Evolutionary conservation across 2,329 filamentous ascomycete species (phyloP), one percentile per base, ranked within the genome.

Genomic region (Fusarium avenaceum): DNA sequence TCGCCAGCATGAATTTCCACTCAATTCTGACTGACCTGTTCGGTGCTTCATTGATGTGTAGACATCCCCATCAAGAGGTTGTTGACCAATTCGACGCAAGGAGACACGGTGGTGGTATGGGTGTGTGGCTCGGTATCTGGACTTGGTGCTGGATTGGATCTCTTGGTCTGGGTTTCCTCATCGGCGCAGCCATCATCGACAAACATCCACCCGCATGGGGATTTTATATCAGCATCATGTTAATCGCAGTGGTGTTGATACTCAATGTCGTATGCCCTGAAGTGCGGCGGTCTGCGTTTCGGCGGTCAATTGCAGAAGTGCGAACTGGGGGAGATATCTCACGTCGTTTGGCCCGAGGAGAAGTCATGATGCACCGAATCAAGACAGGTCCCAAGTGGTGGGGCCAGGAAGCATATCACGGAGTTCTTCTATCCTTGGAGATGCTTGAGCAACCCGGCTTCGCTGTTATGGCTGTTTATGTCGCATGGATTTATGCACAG

Each of bases 371-470:
- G 82, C 91, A 94, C 75, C 86, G 92, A 63, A 85, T 87, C 54
- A 87, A 90, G 53, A 89, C 88, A 49, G 91, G 91, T 0, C 92
- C 92, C 0, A 88, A 82, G 70, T 93, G 90, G 87, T 94, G 90
- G 91, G 90, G 88, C 47, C 86, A 94, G 76, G 92, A 94, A 75
- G 85, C 93, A 22, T 88, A 88, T 77, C 91, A 92, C 44, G 92
- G 91, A 11, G 73, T 92, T 20, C 81, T 87, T 19, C 82, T 95
- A 44, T 89, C 86, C 47, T 76, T 86, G 20, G 87, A 89, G 72
- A 94, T 94, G 91, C 81, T 93, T 50, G 86, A 85, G 38, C 92
- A 94, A 74, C 86, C 90, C 5, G 92, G 92, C 0, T 94, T 94
- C 75, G 78, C 88, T n/a, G 79, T 93, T 30, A 82, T 94, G 73